phyloP scores from a whole-genome alignment of 148 eudicot species.

The Amaranthus cruentus region DNA sequence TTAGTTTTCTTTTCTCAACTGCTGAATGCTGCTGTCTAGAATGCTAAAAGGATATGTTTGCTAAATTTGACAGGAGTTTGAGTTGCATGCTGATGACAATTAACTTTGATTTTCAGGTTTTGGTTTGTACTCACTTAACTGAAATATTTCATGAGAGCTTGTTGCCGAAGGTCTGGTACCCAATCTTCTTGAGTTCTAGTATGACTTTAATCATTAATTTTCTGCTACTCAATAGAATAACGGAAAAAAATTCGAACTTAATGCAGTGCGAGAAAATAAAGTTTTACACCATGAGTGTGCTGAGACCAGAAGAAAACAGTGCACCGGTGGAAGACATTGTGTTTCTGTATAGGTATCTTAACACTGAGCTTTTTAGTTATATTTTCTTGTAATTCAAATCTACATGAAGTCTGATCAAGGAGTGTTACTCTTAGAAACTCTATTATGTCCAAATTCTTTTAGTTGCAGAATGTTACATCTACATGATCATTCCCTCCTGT shows the following conservation, averaged over 20 bases:
- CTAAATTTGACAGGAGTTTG: neutral
- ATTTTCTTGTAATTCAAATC: neutral
- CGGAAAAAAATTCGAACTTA: neutral
- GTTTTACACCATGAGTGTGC: constrained; percentile 86
- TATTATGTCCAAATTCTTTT: too few relatives aligned
- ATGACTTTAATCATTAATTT: neutral
- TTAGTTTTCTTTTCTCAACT: too few relatives aligned
- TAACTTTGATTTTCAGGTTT: constrained; percentile 49
- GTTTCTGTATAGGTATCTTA: constrained; percentile 73
- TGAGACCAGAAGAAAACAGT: constrained; percentile 60
- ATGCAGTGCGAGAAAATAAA: constrained; percentile 76
- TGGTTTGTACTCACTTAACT: constrained; percentile 90
- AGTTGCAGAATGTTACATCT: too few relatives aligned
- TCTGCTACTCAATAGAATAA: neutral
- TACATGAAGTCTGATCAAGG: constrained; percentile 2
- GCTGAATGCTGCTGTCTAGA: neutral
- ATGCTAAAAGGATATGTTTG: neutral
- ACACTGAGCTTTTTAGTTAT: neutral
- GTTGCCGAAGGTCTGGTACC: constrained; percentile 55
- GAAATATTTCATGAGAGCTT: constrained; percentile 66
- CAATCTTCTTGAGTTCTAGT: neutral
- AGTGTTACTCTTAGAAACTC: too few relatives aligned
- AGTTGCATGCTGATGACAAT: constrained; percentile 5
- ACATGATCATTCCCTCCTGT: too few relatives aligned
- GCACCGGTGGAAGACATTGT: constrained; percentile 74